phyloP scores from a whole-genome alignment of 208 protist species.

The Wallacemonas sp. region DNA sequence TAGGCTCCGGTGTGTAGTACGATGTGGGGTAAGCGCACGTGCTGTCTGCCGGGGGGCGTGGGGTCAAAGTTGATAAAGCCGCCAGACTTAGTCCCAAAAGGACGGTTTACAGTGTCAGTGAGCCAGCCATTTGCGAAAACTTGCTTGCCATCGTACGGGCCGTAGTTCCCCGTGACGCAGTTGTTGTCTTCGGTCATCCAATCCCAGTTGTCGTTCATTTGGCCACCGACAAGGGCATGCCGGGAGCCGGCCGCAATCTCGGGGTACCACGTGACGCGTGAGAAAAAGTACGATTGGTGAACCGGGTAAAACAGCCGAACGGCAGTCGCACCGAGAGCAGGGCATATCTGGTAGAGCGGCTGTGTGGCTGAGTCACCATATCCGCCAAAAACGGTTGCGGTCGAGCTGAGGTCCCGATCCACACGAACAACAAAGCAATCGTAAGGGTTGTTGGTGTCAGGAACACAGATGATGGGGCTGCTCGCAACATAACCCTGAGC shows the following conservation, averaged over 20 bases:
- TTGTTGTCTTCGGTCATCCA: neutral
- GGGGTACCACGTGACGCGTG: neutral
- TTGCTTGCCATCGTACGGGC: too few species aligned
- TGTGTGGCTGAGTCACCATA: neutral
- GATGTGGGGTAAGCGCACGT: too few species aligned
- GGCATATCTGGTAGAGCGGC: neutral
- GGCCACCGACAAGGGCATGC: neutral
- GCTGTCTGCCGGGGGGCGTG: too few species aligned
- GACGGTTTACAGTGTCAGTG: too few species aligned
- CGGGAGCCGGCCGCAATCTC: neutral
- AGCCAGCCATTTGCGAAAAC: too few species aligned
- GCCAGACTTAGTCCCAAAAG: too few species aligned
- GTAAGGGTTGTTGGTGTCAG: conserved; percentile 6
- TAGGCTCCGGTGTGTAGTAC: too few species aligned
- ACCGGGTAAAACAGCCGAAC: neutral
- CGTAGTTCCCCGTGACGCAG: too few species aligned
- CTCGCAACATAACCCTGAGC: neutral
- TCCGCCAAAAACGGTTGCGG: neutral
- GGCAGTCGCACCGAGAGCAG: neutral
- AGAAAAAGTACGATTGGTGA: neutral
- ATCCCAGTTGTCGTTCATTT: neutral
- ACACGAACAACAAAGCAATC: conserved; percentile 1
- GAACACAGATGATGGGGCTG: neutral
- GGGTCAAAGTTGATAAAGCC: too few species aligned
- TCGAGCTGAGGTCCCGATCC: neutral